Percentiles rank a stretch among this genome's conserved stretches.
phyloP scores from a whole-genome alignment of 2,329 filamentous ascomycete species.

The Volutella citrinella region DNA sequence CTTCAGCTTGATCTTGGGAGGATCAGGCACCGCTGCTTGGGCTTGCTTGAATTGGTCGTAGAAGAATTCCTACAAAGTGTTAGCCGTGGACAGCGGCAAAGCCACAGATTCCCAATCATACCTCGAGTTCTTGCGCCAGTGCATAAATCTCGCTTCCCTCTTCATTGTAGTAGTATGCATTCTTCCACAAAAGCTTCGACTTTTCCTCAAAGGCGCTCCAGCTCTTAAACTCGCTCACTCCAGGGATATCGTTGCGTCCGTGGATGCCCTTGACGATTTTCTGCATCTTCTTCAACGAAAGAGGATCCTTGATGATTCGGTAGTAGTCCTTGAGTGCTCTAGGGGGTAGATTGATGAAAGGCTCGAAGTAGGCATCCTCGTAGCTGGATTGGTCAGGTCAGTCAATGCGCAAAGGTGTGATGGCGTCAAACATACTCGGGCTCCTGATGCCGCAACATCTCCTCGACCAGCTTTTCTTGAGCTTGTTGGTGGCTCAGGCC shows the following conservation, averaged over 20 bases:
- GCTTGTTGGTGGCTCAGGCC: constrained; percentile 79
- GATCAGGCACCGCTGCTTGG: constrained; percentile 69
- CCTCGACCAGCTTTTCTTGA: constrained; percentile 79
- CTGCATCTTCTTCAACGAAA: constrained; percentile 74
- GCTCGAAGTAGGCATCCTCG: constrained; percentile 66
- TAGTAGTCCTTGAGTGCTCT: constrained; percentile 82
- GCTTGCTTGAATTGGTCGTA: constrained; percentile 66
- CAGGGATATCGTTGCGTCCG: constrained; percentile 63
- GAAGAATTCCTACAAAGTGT: constrained; percentile 61
- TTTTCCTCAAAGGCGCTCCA: constrained; percentile 83
- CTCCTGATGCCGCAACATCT: constrained; percentile 67
- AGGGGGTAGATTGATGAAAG: constrained; percentile 76
- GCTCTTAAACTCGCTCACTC: constrained; percentile 67
- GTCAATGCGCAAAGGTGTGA: constrained; percentile 1
- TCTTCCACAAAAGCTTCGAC: constrained; percentile 78
- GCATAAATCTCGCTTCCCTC: constrained; percentile 82
- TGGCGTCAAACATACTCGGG: constrained; percentile 49
- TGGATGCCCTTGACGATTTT: constrained; percentile 73
- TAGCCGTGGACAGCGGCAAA: no score
- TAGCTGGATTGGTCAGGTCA: constrained; percentile 48
- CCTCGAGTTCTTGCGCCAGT: constrained; percentile 76
- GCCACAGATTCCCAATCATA: constrained; percentile 36
- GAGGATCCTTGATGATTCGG: constrained; percentile 74
- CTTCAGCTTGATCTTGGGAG: constrained; percentile 80
- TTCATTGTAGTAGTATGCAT: constrained; percentile 87